Base-by-base conservation (phyloP, 768 basidiomycete genomes). In the Pisolithus microcarpus region DNA sequence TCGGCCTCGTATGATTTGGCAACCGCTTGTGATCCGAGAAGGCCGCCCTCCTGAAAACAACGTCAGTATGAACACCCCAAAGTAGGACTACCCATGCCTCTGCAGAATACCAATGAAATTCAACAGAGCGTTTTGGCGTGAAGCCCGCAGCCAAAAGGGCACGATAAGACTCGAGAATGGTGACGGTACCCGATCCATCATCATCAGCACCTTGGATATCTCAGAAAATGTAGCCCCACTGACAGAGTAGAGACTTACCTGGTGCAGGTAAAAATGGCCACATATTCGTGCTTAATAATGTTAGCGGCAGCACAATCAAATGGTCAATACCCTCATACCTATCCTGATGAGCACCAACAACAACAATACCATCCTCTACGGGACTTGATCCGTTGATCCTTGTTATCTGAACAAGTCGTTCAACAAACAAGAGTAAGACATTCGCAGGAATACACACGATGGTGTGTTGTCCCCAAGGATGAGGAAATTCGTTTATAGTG, bases 1-100 rank as follows among this genome's bases (percentile, higher is more conserved):
- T 50, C 37, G 15, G 63, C 56, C 45, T 80, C 81, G 62, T 95
- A 96, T 53, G 79, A 76, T 58, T 75, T 72, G 36, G 91, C 91
- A 46, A 97, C 79, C 16, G 92, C 93, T 68, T 94, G 92, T 36
- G 88, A 91, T 38, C 93, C 93, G 48, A 91, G 79, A 36, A 91
- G 77, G 11, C 90, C 90, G 46, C 81, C 85, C 70, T 91, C 88
- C 87, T 66, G 36, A 16, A 11, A 24, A 38, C 11, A 19, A 21
- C 15, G 28, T 63, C 11, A 61, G 49, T 19, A 28, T 31, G 9
- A 7, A 24, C 13, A 34, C 8, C 38, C 18, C 16, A 15, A 36
- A 8, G 1, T 47, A 30, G 9, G 15, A 34, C 24, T 36, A 58
- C 49, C 51, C 61, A 52, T 52, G 62, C 71, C 50, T 76, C 73